A percentile compares a stretch with the other conserved stretches of the same genome.
Conservation (phyloP, 129 eudicot genomes). For the carrot (Daucus carota) region DNA sequence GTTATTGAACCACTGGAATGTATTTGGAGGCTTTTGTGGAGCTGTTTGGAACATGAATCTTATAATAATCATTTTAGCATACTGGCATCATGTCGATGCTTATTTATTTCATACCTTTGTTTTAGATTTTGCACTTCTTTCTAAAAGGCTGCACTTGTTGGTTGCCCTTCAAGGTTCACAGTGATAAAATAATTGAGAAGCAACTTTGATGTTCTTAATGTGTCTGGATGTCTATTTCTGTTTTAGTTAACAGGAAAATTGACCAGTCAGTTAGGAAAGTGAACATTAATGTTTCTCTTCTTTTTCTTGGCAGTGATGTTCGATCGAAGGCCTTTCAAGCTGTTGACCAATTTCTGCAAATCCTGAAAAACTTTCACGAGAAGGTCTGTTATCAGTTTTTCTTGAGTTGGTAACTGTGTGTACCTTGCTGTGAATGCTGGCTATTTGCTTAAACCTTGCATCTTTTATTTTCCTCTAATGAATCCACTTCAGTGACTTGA, state of each 20-base stretch:
- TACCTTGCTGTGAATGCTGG: not conserved
- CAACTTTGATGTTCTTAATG: not conserved
- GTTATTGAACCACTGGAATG: not conserved
- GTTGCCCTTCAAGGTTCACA: not conserved
- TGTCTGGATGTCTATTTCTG: not conserved
- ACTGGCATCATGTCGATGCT: conserved; percentile 1
- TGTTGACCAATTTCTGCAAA: conserved; percentile 84
- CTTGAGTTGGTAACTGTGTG: not conserved
- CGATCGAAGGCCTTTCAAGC: conserved; percentile 91
- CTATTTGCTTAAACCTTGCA: not conserved
- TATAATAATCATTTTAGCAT: not conserved
- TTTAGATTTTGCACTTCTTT: not conserved
- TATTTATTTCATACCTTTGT: not conserved
- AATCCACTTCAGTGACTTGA: not conserved
- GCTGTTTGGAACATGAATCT: not conserved
- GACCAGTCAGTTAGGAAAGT: no score
- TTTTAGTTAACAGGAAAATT: not conserved
- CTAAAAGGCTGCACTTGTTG: not conserved
- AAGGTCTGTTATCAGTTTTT: conserved; percentile 38
- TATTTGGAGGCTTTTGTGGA: not conserved
- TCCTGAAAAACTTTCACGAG: conserved; percentile 67
- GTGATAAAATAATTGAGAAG: not conserved
- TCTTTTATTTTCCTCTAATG: not conserved
- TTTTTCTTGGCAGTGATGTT: conserved; percentile 55
- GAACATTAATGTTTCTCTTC: not conserved